Conservation (phyloP, 1,284 basidiomycete species). For the Cutaneotrichosporon spelunceum region DNA sequence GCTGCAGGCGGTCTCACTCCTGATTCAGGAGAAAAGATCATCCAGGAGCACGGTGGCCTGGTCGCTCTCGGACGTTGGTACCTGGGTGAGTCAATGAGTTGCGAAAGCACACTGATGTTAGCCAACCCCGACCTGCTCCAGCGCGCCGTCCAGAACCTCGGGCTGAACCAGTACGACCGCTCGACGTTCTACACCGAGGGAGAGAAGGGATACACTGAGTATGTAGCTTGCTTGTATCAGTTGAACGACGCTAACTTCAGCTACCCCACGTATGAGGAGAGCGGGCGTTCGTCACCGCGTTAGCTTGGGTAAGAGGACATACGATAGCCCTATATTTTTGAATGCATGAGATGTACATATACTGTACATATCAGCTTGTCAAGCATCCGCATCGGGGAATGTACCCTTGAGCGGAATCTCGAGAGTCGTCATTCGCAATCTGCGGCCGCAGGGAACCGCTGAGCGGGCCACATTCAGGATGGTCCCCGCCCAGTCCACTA, state of each 20-base stretch:
- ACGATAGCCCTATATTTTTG: too few relatives aligned
- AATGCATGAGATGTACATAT: too few relatives aligned
- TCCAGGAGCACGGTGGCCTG: constrained; percentile 49
- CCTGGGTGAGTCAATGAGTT: constrained; percentile 47
- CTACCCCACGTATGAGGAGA: constrained; percentile 11
- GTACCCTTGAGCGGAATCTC: too few relatives aligned
- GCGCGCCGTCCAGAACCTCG: constrained; percentile 48
- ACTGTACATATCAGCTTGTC: too few relatives aligned
- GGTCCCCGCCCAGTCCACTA: too few relatives aligned
- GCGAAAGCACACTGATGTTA: constrained; percentile 12
- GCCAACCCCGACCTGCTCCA: constrained; percentile 58
- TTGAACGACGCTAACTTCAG: background rate
- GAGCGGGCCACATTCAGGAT: too few relatives aligned
- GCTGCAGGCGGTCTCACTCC: constrained; percentile 55
- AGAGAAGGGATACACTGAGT: constrained; percentile 31
- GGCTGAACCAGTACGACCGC: constrained; percentile 46
- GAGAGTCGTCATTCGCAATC: too few relatives aligned
- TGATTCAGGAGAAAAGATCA: constrained; percentile 33
- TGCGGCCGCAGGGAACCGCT: too few relatives aligned
- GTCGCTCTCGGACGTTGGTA: constrained; percentile 57
- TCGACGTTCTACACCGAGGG: constrained; percentile 33
- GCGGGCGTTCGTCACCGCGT: background rate
- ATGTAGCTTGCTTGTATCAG: too few relatives aligned
- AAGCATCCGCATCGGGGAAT: too few relatives aligned
- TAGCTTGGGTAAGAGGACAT: too few relatives aligned